Evolutionary conservation across 2,329 filamentous ascomycete species (phyloP), one percentile per base, ranked within the genome.

Genomic region (Cordyceps cateniannulata): DNA sequence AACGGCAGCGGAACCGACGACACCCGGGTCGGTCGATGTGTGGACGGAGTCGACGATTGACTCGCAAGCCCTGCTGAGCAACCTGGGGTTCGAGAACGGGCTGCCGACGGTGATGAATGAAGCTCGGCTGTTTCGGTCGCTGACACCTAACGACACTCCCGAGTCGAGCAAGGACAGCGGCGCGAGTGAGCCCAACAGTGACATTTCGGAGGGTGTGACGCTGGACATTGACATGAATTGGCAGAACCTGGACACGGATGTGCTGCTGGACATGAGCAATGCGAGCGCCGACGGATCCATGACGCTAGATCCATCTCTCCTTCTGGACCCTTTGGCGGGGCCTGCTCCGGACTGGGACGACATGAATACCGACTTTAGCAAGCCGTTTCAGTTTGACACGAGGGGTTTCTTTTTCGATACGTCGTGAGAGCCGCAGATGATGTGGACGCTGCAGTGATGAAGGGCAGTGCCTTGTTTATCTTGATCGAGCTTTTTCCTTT

Each of bases 131-230:
- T 85, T 84, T 66, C 79, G 80, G 22, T 78, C 81, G 1, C 73
- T 81, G 61, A 84, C 84, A 25, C 84, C 84, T 0, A 84, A 85
- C 38, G 83, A 87, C 67, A 87, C 85, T 8, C 85, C 85, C 0
- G 85, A 86, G 65, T 87, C 84, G 2, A 83, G 77, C 70, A 85
- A 86, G 69, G 84, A 87, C 61, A 81, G 79, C 65, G 79, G 81
- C 4, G 70, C 75, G 9, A 85, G 84, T 45, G 84, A 87, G 66
- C 81, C 83, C 10, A 86, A 81, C 63, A 86, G 83, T 67, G 85
- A 87, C 65, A 81, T 86, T 20, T 79, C 82, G 3, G 85, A 87
- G 61, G 76, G 76, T 5, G 76, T 79, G 3, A 70, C 73, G 18
- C 73, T 85, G 16, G 83, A 86, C 48, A 79, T 85, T 54, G 80